These are phyloP conservation scores for Kickxella alabastrina DNA, from an alignment of 192 early-diverging fungal genomes.

Conservation along the genomic window DNA sequence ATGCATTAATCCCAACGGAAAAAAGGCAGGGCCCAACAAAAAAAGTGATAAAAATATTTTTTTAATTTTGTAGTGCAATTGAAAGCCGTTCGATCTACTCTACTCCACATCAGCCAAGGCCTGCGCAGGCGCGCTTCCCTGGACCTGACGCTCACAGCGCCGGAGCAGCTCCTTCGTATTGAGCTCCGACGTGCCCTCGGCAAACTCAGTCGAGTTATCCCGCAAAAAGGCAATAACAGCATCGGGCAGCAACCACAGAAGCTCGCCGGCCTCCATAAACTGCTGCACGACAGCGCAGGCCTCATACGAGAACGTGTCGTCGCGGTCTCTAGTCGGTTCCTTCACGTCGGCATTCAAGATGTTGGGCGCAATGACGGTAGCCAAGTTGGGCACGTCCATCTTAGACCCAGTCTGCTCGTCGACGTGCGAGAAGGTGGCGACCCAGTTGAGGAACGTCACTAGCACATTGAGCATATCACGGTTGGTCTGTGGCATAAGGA, in stretches of 20 bases:
- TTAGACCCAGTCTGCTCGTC: conserved; percentile 75
- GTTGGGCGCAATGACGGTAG: conserved; percentile 93
- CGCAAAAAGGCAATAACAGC: conserved; percentile 36
- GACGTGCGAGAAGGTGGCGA: conserved; percentile 72
- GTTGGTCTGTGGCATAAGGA: conserved; percentile 85
- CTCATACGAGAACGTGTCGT: conserved; percentile 57
- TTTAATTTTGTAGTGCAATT: no score
- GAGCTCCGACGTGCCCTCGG: conserved; percentile 36
- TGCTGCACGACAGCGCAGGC: conserved; percentile 68
- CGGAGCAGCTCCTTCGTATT: conserved; percentile 51
- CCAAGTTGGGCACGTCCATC: conserved; percentile 90
- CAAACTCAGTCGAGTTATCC: conserved; percentile 41
- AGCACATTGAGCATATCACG: conserved; percentile 92
- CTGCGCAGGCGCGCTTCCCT: no score
- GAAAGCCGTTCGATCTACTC: no score
- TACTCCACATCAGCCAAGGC: no score
- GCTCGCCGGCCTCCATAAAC: conserved; percentile 62
- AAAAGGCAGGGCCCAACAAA: no score
- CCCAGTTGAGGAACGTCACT: conserved; percentile 79
- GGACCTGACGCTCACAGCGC: conserved; percentile 38
- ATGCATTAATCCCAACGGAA: no score
- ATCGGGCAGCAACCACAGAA: conserved; percentile 61
- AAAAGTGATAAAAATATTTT: no score
- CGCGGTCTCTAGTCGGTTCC: conserved; percentile 74
- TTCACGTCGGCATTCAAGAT: conserved; percentile 82